Evolutionary conservation across 2,329 filamentous ascomycete species (phyloP), one percentile per base, ranked within the genome.

Genomic region (Scytalidium lignicola): DNA sequence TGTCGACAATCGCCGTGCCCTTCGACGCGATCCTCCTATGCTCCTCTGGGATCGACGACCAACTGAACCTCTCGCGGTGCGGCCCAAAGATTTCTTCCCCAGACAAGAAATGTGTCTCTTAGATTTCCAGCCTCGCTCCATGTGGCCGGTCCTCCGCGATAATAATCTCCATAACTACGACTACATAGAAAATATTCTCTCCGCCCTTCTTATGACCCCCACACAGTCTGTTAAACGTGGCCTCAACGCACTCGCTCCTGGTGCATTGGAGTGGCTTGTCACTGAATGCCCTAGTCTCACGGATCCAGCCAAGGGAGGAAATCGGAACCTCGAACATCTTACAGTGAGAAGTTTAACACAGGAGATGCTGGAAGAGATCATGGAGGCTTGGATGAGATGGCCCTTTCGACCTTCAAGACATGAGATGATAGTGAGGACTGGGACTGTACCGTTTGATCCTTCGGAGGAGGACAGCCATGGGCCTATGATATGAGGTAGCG

Each of bases 401-500:
- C 83, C 83, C 0, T 87, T 86, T 55, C 65, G 67, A 2, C 82
- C 81, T 1, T 80, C 80, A 22, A 78, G 83, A 59, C 83, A 84
- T 15, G 75, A 81, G 68, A 83, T 85, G 47, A 85, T 87, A 63
- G 90, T 86, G 46, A 90, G 76, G 61, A 90, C 2, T 90, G 72
- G 61, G 80, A 86, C 32, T 13, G 32, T 37, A n/a, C 32, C 32
- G n/a, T 37, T 12, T 45, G 21, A 29, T 45, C 32, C 32, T 18
- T 8, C 26, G 43, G 60, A 79, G 81, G 64, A 82, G 78, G 44
- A 75, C 64, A 1, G 66, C 58, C 58, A 80, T 67, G 40, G 67
- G 65, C 45, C 74, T 57, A 10, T 71, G 15, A 37, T 37, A 37
- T 37, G 15, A 37, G 15, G 10, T 13, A 5, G 8, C 32, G 5